Evolutionary conservation across 192 early-diverging fungal genomes (phyloP).

Genomic region (Coemansia sp.): DNA sequence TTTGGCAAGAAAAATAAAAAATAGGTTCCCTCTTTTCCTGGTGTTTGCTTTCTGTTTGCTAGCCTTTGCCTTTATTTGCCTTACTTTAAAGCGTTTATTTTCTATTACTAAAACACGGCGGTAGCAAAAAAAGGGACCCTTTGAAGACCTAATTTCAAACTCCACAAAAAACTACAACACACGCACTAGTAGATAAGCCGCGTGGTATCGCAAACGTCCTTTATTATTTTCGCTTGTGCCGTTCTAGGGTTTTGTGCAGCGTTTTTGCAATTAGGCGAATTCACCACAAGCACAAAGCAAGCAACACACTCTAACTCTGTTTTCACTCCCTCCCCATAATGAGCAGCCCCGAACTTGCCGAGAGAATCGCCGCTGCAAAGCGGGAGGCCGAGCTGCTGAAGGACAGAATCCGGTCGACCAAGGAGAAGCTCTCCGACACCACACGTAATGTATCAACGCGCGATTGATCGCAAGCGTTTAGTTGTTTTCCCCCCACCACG

Average conservation of each 20-base stretch:
- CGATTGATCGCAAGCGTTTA: neutral
- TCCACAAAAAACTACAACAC: neutral
- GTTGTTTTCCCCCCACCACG: too few relatives aligned
- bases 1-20: neutral
- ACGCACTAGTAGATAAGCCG: neutral
- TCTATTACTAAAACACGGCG: neutral
- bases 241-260: neutral
- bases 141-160: constrained; percentile 5
- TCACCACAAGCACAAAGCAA: neutral
- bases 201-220: neutral
- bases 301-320: neutral
- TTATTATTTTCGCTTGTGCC: neutral
- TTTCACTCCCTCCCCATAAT: too few relatives aligned
- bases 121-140: neutral
- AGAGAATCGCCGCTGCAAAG: constrained; percentile 85
- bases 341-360: constrained; percentile 75
- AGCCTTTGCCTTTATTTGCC: constrained; percentile 1
- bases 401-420: constrained; percentile 94
- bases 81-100: constrained; percentile 1
- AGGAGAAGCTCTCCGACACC: constrained; percentile 92
- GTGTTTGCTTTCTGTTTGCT: constrained; percentile 4
- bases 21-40: neutral
- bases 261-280: constrained; percentile 1
- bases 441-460: constrained; percentile 75
- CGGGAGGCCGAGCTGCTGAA: constrained; percentile 96